Evolutionary conservation across 805 yeast species (phyloP).

Genomic region (Myxozyma melibiosi): DNA sequence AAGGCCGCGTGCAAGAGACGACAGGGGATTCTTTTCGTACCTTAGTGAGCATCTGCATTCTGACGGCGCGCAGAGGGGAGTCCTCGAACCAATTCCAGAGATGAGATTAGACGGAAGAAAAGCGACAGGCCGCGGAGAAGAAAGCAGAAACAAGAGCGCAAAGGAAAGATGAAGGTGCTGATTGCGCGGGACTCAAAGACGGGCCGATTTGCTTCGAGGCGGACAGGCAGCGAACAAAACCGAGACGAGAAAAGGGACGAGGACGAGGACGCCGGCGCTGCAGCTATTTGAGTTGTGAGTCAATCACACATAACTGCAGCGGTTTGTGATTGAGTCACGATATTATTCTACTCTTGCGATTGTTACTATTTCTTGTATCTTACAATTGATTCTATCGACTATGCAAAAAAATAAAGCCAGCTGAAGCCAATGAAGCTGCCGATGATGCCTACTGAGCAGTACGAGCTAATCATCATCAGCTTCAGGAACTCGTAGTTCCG

Average conservation of each 20-base stretch:
- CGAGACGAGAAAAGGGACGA: slow-evolving; percentile 10
- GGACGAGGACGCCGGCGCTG: background rate
- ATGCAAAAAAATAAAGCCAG: slow-evolving; percentile 70
- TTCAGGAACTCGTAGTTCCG: slow-evolving; percentile 70
- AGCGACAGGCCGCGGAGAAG: background rate
- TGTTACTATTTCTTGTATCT: background rate
- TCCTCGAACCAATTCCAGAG: too few species aligned
- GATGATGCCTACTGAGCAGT: slow-evolving; percentile 82
- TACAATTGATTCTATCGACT: background rate
- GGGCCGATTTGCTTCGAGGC: slow-evolving; percentile 12
- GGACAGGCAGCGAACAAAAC: too few species aligned
- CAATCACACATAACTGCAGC: too few species aligned
- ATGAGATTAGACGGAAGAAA: background rate
- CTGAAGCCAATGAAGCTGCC: slow-evolving; percentile 86
- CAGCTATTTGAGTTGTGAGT: background rate
- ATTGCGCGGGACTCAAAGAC: too few species aligned
- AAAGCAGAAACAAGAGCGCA: background rate
- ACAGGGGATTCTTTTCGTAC: slow-evolving; percentile 45
- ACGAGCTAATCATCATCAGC: slow-evolving; percentile 80
- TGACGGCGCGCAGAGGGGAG: too few species aligned
- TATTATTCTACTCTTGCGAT: background rate
- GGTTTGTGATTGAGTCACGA: background rate
- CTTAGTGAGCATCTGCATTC: slow-evolving; percentile 82
- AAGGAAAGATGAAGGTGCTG: background rate
- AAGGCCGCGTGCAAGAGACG: background rate